Conservation (phyloP, 768 basidiomycete species). For the Hericium alpestre region DNA sequence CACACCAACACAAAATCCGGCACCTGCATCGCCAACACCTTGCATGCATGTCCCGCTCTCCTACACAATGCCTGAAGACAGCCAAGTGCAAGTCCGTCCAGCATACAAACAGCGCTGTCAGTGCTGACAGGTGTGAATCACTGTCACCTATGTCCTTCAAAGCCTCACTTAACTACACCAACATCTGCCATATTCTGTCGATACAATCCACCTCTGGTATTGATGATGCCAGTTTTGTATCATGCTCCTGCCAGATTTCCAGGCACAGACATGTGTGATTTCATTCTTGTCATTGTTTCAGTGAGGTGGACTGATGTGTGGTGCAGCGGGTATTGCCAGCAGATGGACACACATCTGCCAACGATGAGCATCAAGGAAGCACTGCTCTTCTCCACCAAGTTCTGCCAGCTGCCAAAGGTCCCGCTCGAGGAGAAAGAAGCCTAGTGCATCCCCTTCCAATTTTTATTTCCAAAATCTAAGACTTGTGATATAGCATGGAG, state of each 20-base stretch:
- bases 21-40: too few relatives aligned
- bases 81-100: too few relatives aligned
- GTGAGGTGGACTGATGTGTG: constrained; percentile 11
- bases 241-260: constrained; percentile 37
- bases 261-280: constrained; percentile 39
- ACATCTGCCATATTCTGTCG: too few relatives aligned
- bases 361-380: constrained; percentile 75
- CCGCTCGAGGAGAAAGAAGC: constrained; percentile 63
- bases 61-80: too few relatives aligned
- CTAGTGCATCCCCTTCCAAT: constrained; percentile 39
- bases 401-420: constrained; percentile 63
- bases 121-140: too few relatives aligned
- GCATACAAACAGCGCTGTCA: too few relatives aligned
- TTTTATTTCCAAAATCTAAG: not conserved
- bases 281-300: constrained; percentile 23
- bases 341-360: constrained; percentile 71
- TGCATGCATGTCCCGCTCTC: too few relatives aligned
- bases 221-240: too few relatives aligned
- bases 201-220: too few relatives aligned
- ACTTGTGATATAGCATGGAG: constrained; percentile 29
- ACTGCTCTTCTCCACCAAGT: constrained; percentile 64
- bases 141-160: too few relatives aligned
- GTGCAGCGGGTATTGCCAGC: constrained; percentile 71
- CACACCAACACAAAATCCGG: too few relatives aligned
- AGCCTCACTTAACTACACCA: too few relatives aligned